phyloP scores from a whole-genome alignment of 805 yeast genomes.

The Ogataea haglerorum region DNA sequence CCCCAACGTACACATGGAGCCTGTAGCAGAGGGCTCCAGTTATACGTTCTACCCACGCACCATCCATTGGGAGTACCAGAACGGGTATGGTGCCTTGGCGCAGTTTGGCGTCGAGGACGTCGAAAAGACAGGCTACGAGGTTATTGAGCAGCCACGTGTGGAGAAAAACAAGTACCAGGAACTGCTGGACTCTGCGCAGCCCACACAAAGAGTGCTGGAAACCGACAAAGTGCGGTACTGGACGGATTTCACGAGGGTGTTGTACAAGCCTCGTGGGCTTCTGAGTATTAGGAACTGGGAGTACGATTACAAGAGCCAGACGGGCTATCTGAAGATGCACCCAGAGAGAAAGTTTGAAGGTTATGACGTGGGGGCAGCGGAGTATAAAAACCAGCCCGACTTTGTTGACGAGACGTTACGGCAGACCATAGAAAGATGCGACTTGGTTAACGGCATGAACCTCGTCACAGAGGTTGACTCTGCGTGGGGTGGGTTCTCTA shows the following conservation, averaged over 20 bases:
- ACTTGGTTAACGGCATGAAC: constrained; percentile 68
- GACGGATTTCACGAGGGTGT: constrained; percentile 74
- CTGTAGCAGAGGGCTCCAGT: constrained; percentile 39
- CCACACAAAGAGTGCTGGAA: constrained; percentile 35
- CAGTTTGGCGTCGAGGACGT: constrained; percentile 44
- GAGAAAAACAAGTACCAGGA: constrained; percentile 58
- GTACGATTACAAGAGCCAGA: constrained; percentile 35
- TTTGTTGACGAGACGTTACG: constrained; percentile 60
- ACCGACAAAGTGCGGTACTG: constrained; percentile 54
- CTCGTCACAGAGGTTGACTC: constrained; percentile 66
- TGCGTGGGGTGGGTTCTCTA: constrained; percentile 81
- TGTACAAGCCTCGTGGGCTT: constrained; percentile 60
- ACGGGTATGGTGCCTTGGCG: constrained; percentile 72
- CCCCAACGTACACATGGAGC: constrained; percentile 45
- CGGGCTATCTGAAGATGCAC: constrained; percentile 23
- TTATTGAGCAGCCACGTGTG: constrained; percentile 31
- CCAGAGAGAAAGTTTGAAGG: constrained; percentile 41
- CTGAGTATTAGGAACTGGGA: constrained; percentile 60
- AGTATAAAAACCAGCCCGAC: constrained; percentile 48
- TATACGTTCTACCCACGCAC: constrained; percentile 79
- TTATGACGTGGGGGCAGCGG: constrained; percentile 57
- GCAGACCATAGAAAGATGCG: constrained; percentile 67
- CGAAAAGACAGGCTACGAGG: constrained; percentile 10
- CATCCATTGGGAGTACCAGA: constrained; percentile 72
- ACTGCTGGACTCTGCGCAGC: constrained; percentile 51